A percentile compares a stretch with the other conserved stretches of the same genome.
These are phyloP conservation scores for Astrephomene gubernaculifera DNA, from an alignment of 139 green algal species.

Conservation along the genomic window DNA sequence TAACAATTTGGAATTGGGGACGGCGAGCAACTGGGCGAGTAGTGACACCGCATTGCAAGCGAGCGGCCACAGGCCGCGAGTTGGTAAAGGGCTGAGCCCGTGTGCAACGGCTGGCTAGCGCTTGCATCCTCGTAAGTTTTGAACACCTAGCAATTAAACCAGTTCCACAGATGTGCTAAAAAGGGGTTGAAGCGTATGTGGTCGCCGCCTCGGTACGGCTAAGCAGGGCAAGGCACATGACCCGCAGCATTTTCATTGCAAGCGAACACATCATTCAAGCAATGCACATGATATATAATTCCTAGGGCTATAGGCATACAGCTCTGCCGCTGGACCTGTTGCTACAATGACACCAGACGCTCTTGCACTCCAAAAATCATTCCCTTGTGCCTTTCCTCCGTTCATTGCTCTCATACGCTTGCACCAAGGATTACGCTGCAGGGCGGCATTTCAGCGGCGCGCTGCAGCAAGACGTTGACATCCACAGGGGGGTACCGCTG, in stretches of 20 bases:
- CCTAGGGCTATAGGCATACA: too few relatives aligned
- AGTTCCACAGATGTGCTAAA: background rate
- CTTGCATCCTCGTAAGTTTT: slow-evolving; percentile 38
- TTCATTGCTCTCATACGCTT: background rate
- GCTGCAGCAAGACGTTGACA: slow-evolving; percentile 44
- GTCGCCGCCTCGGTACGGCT: background rate
- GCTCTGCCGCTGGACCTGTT: background rate
- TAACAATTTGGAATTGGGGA: background rate
- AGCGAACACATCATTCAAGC: too few relatives aligned
- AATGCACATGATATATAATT: too few relatives aligned
- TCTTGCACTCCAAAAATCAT: too few relatives aligned
- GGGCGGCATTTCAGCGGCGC: slow-evolving; percentile 37
- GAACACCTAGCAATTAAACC: background rate
- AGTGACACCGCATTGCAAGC: slow-evolving; percentile 6
- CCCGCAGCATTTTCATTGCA: too few relatives aligned
- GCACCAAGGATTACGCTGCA: slow-evolving; percentile 20
- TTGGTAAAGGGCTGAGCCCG: slow-evolving; percentile 51
- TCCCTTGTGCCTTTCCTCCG: too few relatives aligned
- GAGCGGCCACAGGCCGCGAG: slow-evolving; percentile 41
- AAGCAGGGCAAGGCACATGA: too few relatives aligned
- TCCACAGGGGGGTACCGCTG: slow-evolving; percentile 82
- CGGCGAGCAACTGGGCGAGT: slow-evolving; percentile 11
- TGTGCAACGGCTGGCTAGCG: slow-evolving; percentile 12
- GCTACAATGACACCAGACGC: too few relatives aligned
- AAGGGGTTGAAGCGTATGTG: background rate